Percentiles rank a stretch among this genome's conserved stretches.
These are phyloP conservation scores for Saitoella complicata DNA, from an alignment of 805 yeast species.

Conservation along the genomic window DNA sequence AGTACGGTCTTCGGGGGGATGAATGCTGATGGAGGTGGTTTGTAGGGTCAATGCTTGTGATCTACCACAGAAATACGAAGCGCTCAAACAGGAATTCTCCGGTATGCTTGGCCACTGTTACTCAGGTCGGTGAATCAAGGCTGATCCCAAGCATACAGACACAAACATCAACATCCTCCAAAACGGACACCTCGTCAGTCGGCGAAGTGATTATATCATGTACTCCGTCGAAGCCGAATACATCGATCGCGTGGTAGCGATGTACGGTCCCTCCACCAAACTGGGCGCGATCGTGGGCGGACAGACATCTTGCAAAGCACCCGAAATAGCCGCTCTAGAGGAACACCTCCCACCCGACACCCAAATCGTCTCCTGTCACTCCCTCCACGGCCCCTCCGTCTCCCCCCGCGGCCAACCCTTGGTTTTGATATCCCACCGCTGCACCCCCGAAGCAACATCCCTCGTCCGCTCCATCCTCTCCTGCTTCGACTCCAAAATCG, in stretches of 20 bases:
- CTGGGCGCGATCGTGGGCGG: conserved; percentile 91
- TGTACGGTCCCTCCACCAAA: conserved; percentile 79
- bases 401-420: conserved; percentile 83
- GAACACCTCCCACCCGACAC: conserved; percentile 56
- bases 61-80: conserved; percentile 44
- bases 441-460: conserved; percentile 34
- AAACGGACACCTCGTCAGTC: conserved; percentile 73
- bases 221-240: conserved; percentile 90
- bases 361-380: conserved; percentile 74
- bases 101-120: too few relatives aligned
- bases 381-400: conserved; percentile 88
- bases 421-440: conserved; percentile 66
- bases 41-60: conserved; percentile 68
- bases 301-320: conserved; percentile 87
- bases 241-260: conserved; percentile 50
- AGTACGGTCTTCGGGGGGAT: neutral
- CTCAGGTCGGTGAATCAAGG: neutral
- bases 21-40: neutral
- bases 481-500: conserved; percentile 64
- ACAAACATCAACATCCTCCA: conserved; percentile 33
- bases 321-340: conserved; percentile 80
- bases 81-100: conserved; percentile 26
- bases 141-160: neutral
- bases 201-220: conserved; percentile 65
- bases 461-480: conserved; percentile 50